Conservation (phyloP, 192 early-diverging fungal genomes). For the Umbelopsis sp. region DNA sequence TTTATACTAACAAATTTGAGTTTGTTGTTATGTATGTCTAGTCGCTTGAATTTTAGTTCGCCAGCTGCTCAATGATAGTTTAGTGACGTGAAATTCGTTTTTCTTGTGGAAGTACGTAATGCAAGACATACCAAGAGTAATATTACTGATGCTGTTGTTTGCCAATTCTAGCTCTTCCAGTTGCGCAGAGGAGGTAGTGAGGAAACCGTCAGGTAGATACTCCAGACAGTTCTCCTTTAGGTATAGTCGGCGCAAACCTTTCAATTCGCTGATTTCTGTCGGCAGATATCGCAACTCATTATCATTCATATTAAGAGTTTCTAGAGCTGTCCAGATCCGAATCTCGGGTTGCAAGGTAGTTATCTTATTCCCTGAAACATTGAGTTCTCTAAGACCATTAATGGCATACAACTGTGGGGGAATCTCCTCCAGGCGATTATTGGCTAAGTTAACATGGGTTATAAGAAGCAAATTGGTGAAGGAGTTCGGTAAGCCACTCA, state of each 20-base stretch:
- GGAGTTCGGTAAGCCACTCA: constrained; percentile 43
- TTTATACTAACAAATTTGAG: constrained; percentile 30
- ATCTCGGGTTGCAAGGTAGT: constrained; percentile 40
- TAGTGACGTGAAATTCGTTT: not conserved
- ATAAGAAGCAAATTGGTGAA: constrained; percentile 41
- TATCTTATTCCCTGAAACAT: constrained; percentile 49
- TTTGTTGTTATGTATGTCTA: constrained; percentile 38
- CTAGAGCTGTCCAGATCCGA: constrained; percentile 36
- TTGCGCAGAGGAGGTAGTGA: not conserved
- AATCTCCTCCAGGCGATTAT: constrained; percentile 46
- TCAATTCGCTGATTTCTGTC: constrained; percentile 14
- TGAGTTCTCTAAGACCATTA: constrained; percentile 41
- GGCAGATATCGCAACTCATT: constrained; percentile 4
- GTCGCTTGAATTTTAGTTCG: constrained; percentile 4
- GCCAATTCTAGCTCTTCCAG: constrained; percentile 23
- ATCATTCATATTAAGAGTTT: constrained; percentile 27
- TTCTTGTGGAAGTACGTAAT: not conserved
- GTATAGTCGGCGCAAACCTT: constrained; percentile 16
- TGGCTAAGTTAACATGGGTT: constrained; percentile 43
- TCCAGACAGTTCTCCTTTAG: constrained; percentile 20
- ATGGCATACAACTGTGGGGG: constrained; percentile 43
- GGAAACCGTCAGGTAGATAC: constrained; percentile 42
- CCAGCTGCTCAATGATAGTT: not conserved
- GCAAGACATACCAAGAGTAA: not conserved
- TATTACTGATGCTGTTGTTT: not conserved